Conservation (phyloP, 1,139 yeast genomes). For the Lodderomyces metapsilosis region DNA sequence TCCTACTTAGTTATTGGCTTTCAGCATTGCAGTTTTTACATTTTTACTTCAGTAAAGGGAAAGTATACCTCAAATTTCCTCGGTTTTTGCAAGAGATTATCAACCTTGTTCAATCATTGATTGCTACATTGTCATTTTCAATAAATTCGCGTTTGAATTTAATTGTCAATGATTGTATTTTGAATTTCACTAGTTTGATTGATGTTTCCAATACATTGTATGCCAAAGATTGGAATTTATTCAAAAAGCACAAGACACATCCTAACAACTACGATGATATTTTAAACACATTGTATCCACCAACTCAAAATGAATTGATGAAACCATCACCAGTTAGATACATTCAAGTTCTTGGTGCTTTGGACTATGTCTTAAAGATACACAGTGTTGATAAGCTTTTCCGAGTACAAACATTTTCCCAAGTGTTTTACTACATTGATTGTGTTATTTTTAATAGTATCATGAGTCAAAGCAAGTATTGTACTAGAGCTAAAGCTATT, state of each 20-base stretch:
- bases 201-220: slow-evolving; percentile 61
- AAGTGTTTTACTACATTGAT: slow-evolving; percentile 77
- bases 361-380: slow-evolving; percentile 78
- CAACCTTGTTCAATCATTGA: slow-evolving; percentile 56
- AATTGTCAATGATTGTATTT: slow-evolving; percentile 60
- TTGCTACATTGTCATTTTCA: slow-evolving; percentile 63
- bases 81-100: slow-evolving; percentile 58
- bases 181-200: slow-evolving; percentile 63
- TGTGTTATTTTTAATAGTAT: slow-evolving; percentile 72
- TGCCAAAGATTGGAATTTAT: slow-evolving; percentile 75
- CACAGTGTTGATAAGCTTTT: slow-evolving; percentile 78
- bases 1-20: slow-evolving; percentile 70
- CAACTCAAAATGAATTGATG: slow-evolving; percentile 57
- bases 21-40: slow-evolving; percentile 65
- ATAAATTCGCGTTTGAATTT: slow-evolving; percentile 58
- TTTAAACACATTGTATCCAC: slow-evolving; percentile 68
- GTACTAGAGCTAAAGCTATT: slow-evolving; percentile 81
- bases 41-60: slow-evolving; percentile 59
- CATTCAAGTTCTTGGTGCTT: slow-evolving; percentile 84
- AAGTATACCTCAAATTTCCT: slow-evolving; percentile 55
- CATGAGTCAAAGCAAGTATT: slow-evolving; percentile 60
- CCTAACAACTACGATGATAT: slow-evolving; percentile 65
- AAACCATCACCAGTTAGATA: slow-evolving; percentile 87
- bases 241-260: slow-evolving; percentile 48
- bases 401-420: slow-evolving; percentile 73